Conservation (phyloP, 495 filamentous ascomycete genomes). For the Penicillium pulvis region DNA sequence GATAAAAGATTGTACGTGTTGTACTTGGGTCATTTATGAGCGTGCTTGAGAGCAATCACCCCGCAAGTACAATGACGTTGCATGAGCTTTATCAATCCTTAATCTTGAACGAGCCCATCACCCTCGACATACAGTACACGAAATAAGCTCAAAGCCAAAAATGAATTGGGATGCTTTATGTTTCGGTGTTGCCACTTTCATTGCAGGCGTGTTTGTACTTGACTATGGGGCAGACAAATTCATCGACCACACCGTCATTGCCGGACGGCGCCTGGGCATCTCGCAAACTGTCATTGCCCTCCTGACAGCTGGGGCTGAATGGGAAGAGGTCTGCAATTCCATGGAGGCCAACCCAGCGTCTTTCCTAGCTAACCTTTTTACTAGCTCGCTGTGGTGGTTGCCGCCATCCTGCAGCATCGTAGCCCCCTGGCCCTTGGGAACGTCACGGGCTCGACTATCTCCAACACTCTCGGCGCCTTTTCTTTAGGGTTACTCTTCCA, state of each 20-base stretch:
- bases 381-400: constrained; percentile 56
- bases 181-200: constrained; percentile 27
- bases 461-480: constrained; percentile 60
- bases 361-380: not conserved
- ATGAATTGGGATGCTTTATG: constrained; percentile 24
- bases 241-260: constrained; percentile 54
- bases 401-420: constrained; percentile 46
- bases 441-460: constrained; percentile 56
- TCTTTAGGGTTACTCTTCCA: constrained; percentile 53
- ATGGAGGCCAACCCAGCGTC: not conserved
- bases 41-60: no score
- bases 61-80: no score
- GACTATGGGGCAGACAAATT: constrained; percentile 44
- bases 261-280: constrained; percentile 48
- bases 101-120: no score
- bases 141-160: not conserved
- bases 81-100: no score
- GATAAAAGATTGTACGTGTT: no score
- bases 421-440: constrained; percentile 57
- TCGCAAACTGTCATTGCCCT: constrained; percentile 53
- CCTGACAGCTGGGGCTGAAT: constrained; percentile 58
- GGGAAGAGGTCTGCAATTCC: constrained; percentile 48
- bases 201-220: constrained; percentile 30
- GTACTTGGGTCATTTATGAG: no score
- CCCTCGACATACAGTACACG: no score